Base-by-base conservation (phyloP, 2,329 filamentous ascomycete genomes). In the Calycina marina region DNA sequence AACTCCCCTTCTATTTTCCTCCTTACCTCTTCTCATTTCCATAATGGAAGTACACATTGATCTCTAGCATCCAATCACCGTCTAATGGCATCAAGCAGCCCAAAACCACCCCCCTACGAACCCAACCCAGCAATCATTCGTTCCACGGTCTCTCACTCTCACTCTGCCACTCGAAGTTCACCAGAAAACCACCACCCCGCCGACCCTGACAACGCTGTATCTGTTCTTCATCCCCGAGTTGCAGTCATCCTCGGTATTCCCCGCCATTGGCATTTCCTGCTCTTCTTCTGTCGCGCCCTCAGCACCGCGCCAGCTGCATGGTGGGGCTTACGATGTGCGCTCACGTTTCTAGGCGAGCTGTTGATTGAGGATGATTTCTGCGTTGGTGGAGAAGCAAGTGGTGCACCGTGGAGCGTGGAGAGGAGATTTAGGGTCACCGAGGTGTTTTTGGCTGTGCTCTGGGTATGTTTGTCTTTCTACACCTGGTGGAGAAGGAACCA, bases 181-280 rank as follows among this genome's bases (percentile, higher is more conserved):
- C n/a, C 20, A 22, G n/a, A 42, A 10, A 47, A 47, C 20, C 41
- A 42, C 5, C 42, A 47, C 31, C 44, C 44, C 17, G 40, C 42
- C 4, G 36, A 39, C 17, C 41, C 48, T 4, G 45, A 49, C 22
- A 38, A 41, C 18, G 42, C 40, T 17, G 31, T 38, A 16, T 48
- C 67, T 11, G 59, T 76, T 32, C 63, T 84, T 26, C 79, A 85
- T 49, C 81, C 81, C 9, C 78, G 80, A 35, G 72, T 88, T 35
- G 81, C 81, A 40, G 78, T 85, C 45, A 69, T 83, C 18, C 66
- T 88, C 28, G 80, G 81, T 31, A 71, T 90, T 11, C 73, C 77
- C 33, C 64, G 65, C 40, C 65, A 64, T 40, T 88, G 80, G 76
- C 76, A 86, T 52, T 62, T 78, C 25, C 75, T 77, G 36, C 65